Evolutionary conservation across 2,329 filamentous ascomycete genomes (phyloP).

Genomic region (Sporothrix variecibatus): DNA sequence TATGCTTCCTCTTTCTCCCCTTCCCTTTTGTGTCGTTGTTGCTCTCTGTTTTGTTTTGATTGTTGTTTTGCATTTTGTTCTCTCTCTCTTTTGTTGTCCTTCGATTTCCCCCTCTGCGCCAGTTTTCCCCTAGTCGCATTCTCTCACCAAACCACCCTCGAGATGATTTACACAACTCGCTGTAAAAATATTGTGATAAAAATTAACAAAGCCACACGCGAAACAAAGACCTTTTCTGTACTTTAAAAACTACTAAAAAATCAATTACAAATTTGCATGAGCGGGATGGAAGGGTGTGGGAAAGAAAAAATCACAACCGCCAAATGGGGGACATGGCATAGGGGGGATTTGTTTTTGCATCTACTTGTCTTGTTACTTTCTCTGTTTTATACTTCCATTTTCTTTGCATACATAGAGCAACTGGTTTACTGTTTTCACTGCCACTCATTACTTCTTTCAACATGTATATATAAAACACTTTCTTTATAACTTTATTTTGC

Average conservation of each 20-base stretch:
- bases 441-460: neutral
- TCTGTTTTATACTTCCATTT: neutral
- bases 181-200: slow-evolving; percentile 22
- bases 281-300: neutral
- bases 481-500: too few species aligned
- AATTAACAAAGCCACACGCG: neutral
- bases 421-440: neutral
- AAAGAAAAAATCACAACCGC: neutral
- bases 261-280: neutral
- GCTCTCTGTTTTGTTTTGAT: neutral
- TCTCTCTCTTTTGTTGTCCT: neutral
- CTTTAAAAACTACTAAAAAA: neutral
- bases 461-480: neutral
- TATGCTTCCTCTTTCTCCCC: too few species aligned
- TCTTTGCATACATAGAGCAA: slow-evolving; percentile 4
- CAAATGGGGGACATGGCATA: slow-evolving; percentile 2
- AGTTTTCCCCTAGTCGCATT: neutral
- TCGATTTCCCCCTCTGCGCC: neutral
- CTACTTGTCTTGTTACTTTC: neutral
- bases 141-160: neutral
- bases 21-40: neutral
- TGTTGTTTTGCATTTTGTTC: neutral
- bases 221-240: neutral
- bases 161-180: neutral
- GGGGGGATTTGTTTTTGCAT: neutral